phyloP scores from a whole-genome alignment of 2,329 filamentous ascomycete genomes.

The Xylaria sp. region DNA sequence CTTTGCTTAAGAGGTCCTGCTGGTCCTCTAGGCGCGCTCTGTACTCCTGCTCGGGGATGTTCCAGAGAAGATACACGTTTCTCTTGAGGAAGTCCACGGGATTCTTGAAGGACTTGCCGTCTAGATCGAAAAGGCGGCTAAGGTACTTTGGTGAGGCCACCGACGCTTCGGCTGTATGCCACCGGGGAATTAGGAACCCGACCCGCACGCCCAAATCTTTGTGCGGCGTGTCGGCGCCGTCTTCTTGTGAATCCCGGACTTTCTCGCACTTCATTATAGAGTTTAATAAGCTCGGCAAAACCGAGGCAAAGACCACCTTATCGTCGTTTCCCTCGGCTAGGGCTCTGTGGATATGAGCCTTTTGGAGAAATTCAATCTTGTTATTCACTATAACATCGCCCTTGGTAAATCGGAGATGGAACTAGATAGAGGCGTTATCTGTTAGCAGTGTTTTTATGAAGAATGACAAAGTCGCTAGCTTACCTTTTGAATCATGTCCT shows the following conservation, averaged over 20 bases:
- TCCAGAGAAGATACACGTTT: conserved; percentile 46
- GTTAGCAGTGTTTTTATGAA: conserved; percentile 12
- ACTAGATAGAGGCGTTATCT: conserved; percentile 57
- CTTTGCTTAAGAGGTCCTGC: not conserved
- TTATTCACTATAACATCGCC: conserved; percentile 87
- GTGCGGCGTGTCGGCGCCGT: not conserved
- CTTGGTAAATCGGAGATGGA: conserved; percentile 88
- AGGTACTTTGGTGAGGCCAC: conserved; percentile 38
- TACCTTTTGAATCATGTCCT: conserved; percentile 77
- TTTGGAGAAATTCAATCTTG: conserved; percentile 84
- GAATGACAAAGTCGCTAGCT: conserved; percentile 41
- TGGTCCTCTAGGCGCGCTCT: conserved; percentile 25
- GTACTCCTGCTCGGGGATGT: conserved; percentile 38
- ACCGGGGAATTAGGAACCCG: conserved; percentile 28
- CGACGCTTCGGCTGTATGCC: not conserved
- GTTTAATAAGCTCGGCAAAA: conserved; percentile 33
- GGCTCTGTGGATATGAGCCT: conserved; percentile 40
- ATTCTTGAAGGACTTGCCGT: conserved; percentile 34
- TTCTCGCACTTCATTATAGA: conserved; percentile 36
- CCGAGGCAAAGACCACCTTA: conserved; percentile 16
- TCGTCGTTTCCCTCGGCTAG: conserved; percentile 12
- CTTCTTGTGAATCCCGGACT: conserved; percentile 7
- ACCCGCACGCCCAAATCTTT: conserved; percentile 29
- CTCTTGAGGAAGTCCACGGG: conserved; percentile 37
- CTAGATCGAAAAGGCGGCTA: conserved; percentile 37